Percentiles rank a stretch among this genome's conserved stretches.
These are phyloP conservation scores for Vitis amurensis DNA, from an alignment of 164 flowering plant species.

Conservation along the genomic window DNA sequence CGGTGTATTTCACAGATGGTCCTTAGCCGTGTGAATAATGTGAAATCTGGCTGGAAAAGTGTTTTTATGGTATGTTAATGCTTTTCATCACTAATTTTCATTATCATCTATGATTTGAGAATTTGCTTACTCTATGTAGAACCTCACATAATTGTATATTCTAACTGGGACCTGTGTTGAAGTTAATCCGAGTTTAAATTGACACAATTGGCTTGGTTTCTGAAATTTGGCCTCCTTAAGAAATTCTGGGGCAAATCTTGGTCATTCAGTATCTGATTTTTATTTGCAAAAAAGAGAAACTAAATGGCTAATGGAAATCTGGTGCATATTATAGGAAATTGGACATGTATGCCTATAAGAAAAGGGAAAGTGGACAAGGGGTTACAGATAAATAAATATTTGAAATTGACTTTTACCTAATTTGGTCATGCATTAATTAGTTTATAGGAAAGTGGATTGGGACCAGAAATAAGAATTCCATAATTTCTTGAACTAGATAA, in stretches of 20 bases:
- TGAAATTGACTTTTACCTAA: too few relatives aligned
- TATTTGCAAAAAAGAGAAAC: too few relatives aligned
- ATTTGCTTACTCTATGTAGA: neutral
- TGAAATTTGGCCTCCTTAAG: too few relatives aligned
- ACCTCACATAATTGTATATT: neutral
- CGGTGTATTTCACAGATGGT: slow-evolving; percentile 99
- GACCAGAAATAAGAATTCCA: neutral
- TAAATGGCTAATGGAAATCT: too few relatives aligned
- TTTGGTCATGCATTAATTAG: neutral
- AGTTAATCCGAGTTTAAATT: too few relatives aligned
- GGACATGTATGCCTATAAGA: too few relatives aligned
- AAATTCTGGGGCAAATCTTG: too few relatives aligned
- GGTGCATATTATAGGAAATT: too few relatives aligned
- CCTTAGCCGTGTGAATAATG: slow-evolving; percentile 92
- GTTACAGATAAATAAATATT: too few relatives aligned
- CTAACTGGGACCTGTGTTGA: neutral
- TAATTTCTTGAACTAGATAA: neutral
- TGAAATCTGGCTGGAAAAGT: slow-evolving; percentile 99
- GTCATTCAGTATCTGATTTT: too few relatives aligned
- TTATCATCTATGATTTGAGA: neutral
- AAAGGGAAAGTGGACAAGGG: too few relatives aligned
- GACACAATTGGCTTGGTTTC: too few relatives aligned
- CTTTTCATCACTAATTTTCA: neutral
- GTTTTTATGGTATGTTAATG: slow-evolving; percentile 80
- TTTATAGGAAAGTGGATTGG: neutral